Conservation (phyloP, 208 protist genomes). For the Trypanosomatidae sp. region DNA sequence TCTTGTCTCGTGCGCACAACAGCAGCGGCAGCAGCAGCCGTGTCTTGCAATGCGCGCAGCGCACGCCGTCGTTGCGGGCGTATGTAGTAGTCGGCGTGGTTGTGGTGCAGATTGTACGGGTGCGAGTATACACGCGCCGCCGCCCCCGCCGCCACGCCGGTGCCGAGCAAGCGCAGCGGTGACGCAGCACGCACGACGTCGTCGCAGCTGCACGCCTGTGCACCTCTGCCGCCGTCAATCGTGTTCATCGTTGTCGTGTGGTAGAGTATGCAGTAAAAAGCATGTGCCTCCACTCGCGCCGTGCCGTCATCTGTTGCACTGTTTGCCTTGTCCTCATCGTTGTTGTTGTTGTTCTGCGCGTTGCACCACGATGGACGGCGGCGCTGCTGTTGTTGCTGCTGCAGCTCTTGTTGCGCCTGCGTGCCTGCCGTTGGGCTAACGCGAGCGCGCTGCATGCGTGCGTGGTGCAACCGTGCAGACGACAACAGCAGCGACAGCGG, state of each 20-base stretch:
- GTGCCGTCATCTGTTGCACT: background rate
- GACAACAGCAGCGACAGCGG: too few species aligned
- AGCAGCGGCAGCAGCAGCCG: too few species aligned
- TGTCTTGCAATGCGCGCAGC: background rate
- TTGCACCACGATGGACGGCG: too few species aligned
- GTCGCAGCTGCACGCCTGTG: background rate
- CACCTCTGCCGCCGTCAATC: background rate
- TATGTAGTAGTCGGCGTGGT: background rate
- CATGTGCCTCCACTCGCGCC: slow-evolving; percentile 11
- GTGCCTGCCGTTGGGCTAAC: too few species aligned
- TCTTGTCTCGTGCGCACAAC: too few species aligned
- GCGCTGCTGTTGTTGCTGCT: too few species aligned
- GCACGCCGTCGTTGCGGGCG: background rate
- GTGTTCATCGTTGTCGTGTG: background rate
- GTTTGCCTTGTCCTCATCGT: background rate
- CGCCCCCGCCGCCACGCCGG: background rate
- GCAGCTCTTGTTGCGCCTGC: too few species aligned
- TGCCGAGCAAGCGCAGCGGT: background rate
- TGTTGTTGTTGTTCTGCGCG: background rate
- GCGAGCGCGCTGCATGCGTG: too few species aligned
- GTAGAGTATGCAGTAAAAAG: slow-evolving; percentile 28
- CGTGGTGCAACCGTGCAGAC: too few species aligned
- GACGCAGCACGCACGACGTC: too few species aligned
- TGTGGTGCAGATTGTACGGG: slow-evolving; percentile 10
- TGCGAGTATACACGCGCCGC: background rate